A percentile compares a stretch with the other conserved stretches of the same genome.
Evolutionary conservation across 2,329 filamentous ascomycete species (phyloP).

Genomic region (Colletotrichum euphorbiae): DNA sequence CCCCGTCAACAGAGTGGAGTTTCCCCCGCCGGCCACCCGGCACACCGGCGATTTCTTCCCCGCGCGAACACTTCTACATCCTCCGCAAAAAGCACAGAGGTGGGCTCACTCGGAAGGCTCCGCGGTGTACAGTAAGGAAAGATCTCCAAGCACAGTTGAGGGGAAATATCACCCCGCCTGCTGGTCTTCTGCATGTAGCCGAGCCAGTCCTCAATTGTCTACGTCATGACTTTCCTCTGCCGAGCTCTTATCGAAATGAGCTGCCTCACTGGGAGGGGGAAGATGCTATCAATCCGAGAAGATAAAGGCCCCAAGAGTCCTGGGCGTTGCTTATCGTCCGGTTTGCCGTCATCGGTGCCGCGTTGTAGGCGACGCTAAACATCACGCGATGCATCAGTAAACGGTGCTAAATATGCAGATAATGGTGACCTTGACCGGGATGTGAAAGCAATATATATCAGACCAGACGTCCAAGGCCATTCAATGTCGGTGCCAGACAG

Average conservation of each 20-base stretch:
- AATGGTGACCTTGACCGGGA: not conserved
- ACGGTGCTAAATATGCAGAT: conserved; percentile 12
- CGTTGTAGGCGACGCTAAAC: conserved; percentile 3
- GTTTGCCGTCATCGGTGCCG: conserved; percentile 10
- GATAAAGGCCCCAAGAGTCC: not conserved
- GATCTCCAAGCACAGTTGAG: not conserved
- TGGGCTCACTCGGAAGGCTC: no score
- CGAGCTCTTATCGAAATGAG: conserved; percentile 25
- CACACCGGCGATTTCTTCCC: not conserved
- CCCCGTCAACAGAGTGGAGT: conserved; percentile 4
- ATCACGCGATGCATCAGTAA: conserved; percentile 20
- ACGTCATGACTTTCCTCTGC: conserved; percentile 34
- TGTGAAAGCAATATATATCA: conserved; percentile 2
- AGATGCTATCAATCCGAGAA: not conserved
- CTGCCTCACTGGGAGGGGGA: conserved; percentile 32
- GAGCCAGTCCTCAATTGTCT: not conserved
- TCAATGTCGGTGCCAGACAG: not conserved
- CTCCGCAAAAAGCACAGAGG: no score
- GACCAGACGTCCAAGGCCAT: not conserved
- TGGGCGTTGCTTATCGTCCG: conserved; percentile 16
- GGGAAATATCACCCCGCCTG: not conserved
- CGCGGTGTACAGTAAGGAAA: no score
- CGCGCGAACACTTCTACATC: not conserved
- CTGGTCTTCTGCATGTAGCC: conserved; percentile 2
- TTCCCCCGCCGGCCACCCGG: conserved; percentile 1